Conservation (phyloP, 176 grass and related monocot genomes). For the Cenchrus fungigraminus region DNA sequence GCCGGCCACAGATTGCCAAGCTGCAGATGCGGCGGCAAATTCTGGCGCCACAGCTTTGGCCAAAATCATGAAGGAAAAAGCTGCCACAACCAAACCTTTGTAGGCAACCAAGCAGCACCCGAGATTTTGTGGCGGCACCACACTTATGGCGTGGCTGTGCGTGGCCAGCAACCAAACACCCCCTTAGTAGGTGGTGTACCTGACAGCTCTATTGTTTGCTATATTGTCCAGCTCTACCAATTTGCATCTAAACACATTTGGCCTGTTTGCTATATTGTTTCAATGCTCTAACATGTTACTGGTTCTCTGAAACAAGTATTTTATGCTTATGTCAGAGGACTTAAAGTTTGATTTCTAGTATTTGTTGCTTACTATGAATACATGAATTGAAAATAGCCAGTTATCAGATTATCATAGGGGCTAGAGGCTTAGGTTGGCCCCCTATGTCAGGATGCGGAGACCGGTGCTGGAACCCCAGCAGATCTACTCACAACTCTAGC, state of each 20-base stretch:
- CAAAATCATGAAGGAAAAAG: too few species aligned
- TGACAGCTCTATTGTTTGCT: conserved; percentile 15
- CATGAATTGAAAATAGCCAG: neutral
- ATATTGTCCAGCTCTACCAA: conserved; percentile 23
- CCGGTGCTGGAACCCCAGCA: neutral
- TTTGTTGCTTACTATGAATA: neutral
- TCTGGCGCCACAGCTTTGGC: too few species aligned
- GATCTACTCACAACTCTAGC: neutral
- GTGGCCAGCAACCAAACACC: too few species aligned
- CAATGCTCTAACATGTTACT: conserved; percentile 7
- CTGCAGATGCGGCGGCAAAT: too few species aligned
- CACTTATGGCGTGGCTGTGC: too few species aligned
- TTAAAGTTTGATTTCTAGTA: neutral
- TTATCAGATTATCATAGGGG: neutral
- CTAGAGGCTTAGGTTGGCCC: neutral
- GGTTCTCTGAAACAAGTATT: conserved; percentile 22
- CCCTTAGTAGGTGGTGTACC: neutral
- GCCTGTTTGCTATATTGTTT: conserved; percentile 30
- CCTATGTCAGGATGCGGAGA: neutral
- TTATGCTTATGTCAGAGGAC: conserved; percentile 21
- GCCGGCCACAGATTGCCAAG: too few species aligned
- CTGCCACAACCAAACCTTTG: too few species aligned
- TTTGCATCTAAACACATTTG: conserved; percentile 6
- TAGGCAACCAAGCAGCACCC: too few species aligned
- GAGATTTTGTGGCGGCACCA: too few species aligned